A percentile compares a stretch with the other conserved stretches of the same genome.
phyloP scores from a whole-genome alignment of 208 protist species.

The Acanthamoeba royreba region DNA sequence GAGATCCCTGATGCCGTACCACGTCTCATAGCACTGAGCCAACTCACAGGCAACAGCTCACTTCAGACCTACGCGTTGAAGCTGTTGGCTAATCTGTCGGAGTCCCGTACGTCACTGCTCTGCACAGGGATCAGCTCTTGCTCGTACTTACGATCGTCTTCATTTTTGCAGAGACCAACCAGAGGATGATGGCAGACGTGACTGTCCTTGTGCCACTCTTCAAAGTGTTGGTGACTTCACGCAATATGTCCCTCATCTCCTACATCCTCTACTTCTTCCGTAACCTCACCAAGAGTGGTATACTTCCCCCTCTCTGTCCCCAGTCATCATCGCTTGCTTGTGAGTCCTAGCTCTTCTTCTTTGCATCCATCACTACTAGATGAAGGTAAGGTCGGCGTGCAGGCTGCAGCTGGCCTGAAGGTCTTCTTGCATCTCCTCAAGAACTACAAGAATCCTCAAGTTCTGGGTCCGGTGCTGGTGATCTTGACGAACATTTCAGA shows the following conservation, averaged over 20 bases:
- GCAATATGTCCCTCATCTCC: not conserved
- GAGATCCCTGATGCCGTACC: not conserved
- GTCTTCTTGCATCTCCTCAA: not conserved
- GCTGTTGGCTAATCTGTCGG: not conserved
- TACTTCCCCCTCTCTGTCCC: not conserved
- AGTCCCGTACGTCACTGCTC: not conserved
- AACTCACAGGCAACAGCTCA: not conserved
- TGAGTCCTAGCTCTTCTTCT: not conserved
- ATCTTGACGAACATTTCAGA: not conserved
- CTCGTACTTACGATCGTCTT: not conserved
- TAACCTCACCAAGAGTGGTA: constrained; percentile 24
- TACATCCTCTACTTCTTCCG: constrained; percentile 16
- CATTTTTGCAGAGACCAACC: not conserved
- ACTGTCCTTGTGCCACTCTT: not conserved
- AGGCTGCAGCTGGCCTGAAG: not conserved
- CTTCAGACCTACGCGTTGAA: not conserved
- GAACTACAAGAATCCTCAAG: not conserved
- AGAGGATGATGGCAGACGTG: not conserved
- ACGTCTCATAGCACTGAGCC: not conserved
- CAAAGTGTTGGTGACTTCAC: not conserved
- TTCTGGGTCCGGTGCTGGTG: not conserved
- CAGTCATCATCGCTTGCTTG: not conserved
- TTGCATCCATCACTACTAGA: not conserved
- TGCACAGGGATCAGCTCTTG: not conserved
- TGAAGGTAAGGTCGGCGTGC: not conserved